A percentile compares a stretch with the other conserved stretches of the same genome.
Evolutionary conservation across 2,329 filamentous ascomycete species (phyloP).

Genomic region (Thielaviopsis populi): DNA sequence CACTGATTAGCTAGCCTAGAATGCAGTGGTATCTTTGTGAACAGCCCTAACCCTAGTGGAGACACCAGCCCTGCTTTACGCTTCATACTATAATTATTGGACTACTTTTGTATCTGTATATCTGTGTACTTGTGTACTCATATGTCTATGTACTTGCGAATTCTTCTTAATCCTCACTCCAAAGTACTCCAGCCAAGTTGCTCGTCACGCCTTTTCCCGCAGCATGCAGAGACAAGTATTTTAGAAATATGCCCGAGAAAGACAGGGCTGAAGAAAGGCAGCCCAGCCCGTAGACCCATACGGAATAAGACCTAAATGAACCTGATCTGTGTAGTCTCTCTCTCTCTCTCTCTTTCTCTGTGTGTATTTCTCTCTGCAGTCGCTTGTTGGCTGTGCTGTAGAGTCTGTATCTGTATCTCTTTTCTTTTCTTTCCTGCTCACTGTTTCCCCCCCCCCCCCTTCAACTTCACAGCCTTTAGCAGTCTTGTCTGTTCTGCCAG

Average conservation of each 20-base stretch:
- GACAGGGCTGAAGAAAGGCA: background rate
- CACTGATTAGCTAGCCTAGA: no score
- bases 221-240: background rate
- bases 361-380: constrained; percentile 14
- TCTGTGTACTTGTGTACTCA: no score
- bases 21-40: background rate
- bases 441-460: background rate
- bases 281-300: background rate
- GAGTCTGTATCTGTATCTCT: background rate
- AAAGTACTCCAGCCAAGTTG: background rate
- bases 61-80: no score
- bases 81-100: no score
- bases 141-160: no score
- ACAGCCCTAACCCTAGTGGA: background rate
- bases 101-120: no score
- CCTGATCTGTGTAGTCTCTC: background rate
- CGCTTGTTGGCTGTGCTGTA: constrained; percentile 16
- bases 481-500: background rate
- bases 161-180: background rate
- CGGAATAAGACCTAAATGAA: background rate
- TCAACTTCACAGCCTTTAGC: background rate
- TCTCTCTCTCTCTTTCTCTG: background rate
- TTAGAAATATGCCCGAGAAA: background rate
- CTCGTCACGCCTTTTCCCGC: background rate
- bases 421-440: constrained; percentile 5